phyloP scores from a whole-genome alignment of 768 basidiomycete genomes.

The Naematelia encephala region DNA sequence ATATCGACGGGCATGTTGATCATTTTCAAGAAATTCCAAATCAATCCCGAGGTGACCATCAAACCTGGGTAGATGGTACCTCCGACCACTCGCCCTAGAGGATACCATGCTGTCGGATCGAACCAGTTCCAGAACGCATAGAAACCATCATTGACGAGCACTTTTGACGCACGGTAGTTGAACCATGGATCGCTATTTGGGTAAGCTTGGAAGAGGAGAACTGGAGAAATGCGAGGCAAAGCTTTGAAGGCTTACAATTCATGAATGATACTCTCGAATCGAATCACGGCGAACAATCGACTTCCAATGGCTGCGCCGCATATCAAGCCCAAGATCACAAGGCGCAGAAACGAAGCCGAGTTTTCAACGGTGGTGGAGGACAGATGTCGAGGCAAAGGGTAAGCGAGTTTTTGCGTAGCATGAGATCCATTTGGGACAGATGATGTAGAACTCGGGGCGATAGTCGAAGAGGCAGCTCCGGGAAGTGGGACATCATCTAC shows the following conservation, averaged over 20 bases:
- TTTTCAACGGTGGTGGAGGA: constrained; percentile 65
- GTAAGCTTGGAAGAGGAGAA: constrained; percentile 10
- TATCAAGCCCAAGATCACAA: constrained; percentile 83
- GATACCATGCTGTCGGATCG: constrained; percentile 99
- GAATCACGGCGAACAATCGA: constrained; percentile 92
- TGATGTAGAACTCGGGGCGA: not conserved
- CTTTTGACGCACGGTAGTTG: constrained; percentile 92
- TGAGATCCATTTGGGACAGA: not conserved
- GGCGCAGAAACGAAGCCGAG: constrained; percentile 83
- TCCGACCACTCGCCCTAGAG: constrained; percentile 94
- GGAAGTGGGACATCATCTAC: constrained; percentile 12
- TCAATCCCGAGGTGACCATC: constrained; percentile 97
- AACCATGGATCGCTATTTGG: constrained; percentile 88
- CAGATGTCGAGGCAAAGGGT: constrained; percentile 43
- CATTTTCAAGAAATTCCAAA: constrained; percentile 83
- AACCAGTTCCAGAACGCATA: constrained; percentile 99
- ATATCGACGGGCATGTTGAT: constrained; percentile 96
- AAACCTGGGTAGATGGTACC: constrained; percentile 97
- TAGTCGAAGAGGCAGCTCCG: not conserved
- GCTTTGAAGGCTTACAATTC: constrained; percentile 85
- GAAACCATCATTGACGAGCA: constrained; percentile 88
- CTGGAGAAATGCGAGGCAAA: not conserved
- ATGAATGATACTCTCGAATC: constrained; percentile 99
- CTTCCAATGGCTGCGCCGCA: constrained; percentile 93
- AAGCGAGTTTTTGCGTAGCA: constrained; percentile 29